Evolutionary conservation across 306 rosid species (phyloP).

Genomic region (Nissolia schottii): DNA sequence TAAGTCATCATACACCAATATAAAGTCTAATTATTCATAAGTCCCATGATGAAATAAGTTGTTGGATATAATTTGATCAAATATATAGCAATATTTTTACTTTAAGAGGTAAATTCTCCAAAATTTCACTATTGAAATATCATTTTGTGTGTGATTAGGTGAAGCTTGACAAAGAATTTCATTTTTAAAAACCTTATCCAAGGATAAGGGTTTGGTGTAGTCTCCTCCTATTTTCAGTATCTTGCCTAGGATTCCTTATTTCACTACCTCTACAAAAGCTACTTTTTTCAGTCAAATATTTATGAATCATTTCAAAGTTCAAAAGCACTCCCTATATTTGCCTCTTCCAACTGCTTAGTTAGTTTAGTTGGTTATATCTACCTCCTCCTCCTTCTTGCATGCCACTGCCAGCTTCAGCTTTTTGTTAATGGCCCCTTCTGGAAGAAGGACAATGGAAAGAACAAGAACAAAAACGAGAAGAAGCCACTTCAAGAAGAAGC

Average conservation of each 20-base stretch:
- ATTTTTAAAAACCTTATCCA: no score
- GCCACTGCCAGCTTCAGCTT: not conserved
- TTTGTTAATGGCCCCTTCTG: conserved; percentile 45
- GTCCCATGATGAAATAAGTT: no score
- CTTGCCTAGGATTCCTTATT: conserved; percentile 7
- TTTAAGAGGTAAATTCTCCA: no score
- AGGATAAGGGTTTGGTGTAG: not conserved
- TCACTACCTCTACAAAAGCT: not conserved
- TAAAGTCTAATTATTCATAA: not conserved
- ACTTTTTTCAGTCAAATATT: conserved; percentile 7
- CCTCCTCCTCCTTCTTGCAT: conserved; percentile 9
- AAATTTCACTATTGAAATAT: no score
- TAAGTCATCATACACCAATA: not conserved
- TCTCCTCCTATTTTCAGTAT: not conserved
- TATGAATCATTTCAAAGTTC: conserved; percentile 26
- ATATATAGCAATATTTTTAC: no score
- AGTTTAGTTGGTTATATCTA: no score
- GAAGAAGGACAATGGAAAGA: conserved; percentile 32
- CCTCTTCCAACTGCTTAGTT: no score
- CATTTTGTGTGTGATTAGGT: no score
- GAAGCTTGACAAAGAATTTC: no score
- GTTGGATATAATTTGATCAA: no score
- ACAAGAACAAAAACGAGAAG: conserved; percentile 26
- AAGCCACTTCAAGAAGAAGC: conserved; percentile 35
- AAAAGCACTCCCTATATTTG: conserved; percentile 20